These are phyloP conservation scores for Colletotrichum spaethianum DNA, from an alignment of 2,329 filamentous ascomycete genomes.

Conservation along the genomic window DNA sequence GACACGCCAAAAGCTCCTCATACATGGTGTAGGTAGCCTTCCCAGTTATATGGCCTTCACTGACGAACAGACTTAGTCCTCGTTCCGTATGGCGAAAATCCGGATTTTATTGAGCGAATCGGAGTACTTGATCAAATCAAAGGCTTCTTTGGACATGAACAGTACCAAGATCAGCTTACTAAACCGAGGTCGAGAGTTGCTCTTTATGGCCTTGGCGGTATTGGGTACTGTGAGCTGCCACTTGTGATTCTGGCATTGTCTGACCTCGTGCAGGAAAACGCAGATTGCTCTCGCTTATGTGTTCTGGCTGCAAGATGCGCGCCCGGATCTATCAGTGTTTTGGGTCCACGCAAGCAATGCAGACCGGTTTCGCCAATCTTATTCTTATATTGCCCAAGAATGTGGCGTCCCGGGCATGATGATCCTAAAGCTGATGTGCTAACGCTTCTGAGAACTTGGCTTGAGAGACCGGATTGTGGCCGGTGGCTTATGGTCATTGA, in stretches of 20 bases:
- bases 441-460: neutral
- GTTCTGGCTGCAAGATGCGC: slow-evolving; percentile 43
- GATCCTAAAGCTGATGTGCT: neutral
- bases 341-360: slow-evolving; percentile 51
- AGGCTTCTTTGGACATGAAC: neutral
- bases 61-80: slow-evolving; percentile 1
- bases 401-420: neutral
- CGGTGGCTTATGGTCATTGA: slow-evolving; percentile 44
- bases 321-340: slow-evolving; percentile 48
- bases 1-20: neutral
- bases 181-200: neutral
- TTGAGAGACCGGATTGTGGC: slow-evolving; percentile 24
- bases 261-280: slow-evolving; percentile 47
- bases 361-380: slow-evolving; percentile 45
- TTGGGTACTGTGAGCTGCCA: slow-evolving; percentile 7
- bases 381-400: neutral
- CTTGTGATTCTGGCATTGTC: neutral
- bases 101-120: neutral
- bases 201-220: slow-evolving; percentile 11
- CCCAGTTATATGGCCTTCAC: neutral
- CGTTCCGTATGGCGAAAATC: neutral
- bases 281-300: slow-evolving; percentile 51
- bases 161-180: rapidly evolving
- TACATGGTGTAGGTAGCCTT: neutral
- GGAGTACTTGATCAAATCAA: neutral